phyloP scores from a whole-genome alignment of 495 filamentous ascomycete genomes.

The Trypethelium eluteriae region DNA sequence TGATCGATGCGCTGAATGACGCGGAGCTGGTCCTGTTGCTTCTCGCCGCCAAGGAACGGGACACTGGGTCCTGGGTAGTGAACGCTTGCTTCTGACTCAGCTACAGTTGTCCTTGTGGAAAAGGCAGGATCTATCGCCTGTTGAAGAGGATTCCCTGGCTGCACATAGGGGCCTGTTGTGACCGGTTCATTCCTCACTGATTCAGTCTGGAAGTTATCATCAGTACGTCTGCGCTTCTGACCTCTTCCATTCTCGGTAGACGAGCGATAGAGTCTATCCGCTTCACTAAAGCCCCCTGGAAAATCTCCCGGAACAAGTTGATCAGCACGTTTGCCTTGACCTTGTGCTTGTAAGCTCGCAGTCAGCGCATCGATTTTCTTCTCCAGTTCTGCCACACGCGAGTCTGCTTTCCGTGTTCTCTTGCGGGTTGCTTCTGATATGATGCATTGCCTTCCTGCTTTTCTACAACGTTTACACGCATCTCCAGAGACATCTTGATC shows the following conservation, averaged over 20 bases:
- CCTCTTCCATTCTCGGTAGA: not conserved
- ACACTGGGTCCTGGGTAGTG: slow-evolving; percentile 3
- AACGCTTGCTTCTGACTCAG: not conserved
- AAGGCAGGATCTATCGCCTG: slow-evolving; percentile 5
- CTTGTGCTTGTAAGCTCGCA: slow-evolving; percentile 53
- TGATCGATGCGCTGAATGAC: slow-evolving; percentile 43
- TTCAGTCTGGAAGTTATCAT: slow-evolving; percentile 5
- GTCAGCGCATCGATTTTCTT: slow-evolving; percentile 88
- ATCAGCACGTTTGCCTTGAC: not conserved
- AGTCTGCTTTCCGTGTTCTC: slow-evolving; percentile 89
- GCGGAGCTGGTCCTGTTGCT: not conserved
- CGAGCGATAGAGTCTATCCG: not conserved
- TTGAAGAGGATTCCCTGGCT: not conserved
- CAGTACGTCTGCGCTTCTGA: slow-evolving; percentile 18
- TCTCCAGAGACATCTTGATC: slow-evolving; percentile 62
- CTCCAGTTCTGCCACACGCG: slow-evolving; percentile 84
- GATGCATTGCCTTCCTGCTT: slow-evolving; percentile 69
- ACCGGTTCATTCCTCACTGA: not conserved
- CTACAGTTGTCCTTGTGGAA: not conserved
- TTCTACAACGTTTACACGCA: slow-evolving; percentile 78
- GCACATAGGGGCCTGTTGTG: not conserved
- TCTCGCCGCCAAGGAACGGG: not conserved
- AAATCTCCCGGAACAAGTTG: not conserved
- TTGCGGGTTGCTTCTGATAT: slow-evolving; percentile 79
- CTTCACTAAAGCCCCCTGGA: not conserved